phyloP scores from a whole-genome alignment of 352 stramenopile species.

The Aphanomyces stellatus region DNA sequence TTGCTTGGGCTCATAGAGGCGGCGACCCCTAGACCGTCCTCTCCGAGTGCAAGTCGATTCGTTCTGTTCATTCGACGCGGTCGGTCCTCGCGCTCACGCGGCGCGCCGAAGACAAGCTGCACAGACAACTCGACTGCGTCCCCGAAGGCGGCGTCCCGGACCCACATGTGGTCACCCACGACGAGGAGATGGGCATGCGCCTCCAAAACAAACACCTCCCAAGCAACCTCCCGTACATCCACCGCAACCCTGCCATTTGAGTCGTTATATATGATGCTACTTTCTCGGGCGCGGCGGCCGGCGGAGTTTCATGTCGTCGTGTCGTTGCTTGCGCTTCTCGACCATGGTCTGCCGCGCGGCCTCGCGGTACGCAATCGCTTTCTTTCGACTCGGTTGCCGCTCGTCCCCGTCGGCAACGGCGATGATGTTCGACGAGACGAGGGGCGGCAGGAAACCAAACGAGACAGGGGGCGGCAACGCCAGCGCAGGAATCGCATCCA shows the following conservation, averaged over 20 bases:
- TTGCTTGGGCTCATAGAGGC: neutral
- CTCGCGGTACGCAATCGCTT: neutral
- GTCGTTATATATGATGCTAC: neutral
- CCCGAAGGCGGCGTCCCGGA: slow-evolving; percentile 29
- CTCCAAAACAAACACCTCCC: slow-evolving; percentile 83
- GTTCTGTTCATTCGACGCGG: slow-evolving; percentile 71
- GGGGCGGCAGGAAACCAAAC: neutral
- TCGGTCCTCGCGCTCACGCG: slow-evolving; percentile 67
- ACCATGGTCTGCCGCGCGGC: neutral
- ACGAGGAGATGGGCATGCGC: slow-evolving; percentile 79
- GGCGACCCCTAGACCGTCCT: slow-evolving; percentile 34
- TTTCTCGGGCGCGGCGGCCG: neutral
- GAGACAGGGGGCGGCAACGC: too few relatives aligned
- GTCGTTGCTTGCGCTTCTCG: neutral
- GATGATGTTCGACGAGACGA: neutral
- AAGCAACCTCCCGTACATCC: slow-evolving; percentile 91
- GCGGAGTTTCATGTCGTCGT: neutral
- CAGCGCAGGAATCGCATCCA: too few relatives aligned
- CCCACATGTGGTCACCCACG: slow-evolving; percentile 81
- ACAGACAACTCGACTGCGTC: slow-evolving; percentile 19
- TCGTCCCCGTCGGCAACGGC: neutral
- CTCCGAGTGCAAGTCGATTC: slow-evolving; percentile 82
- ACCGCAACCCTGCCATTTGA: slow-evolving; percentile 90
- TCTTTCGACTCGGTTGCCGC: neutral
- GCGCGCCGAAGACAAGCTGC: slow-evolving; percentile 62